phyloP scores from a whole-genome alignment of 768 basidiomycete species.

The Leucocoprinus leucothites region DNA sequence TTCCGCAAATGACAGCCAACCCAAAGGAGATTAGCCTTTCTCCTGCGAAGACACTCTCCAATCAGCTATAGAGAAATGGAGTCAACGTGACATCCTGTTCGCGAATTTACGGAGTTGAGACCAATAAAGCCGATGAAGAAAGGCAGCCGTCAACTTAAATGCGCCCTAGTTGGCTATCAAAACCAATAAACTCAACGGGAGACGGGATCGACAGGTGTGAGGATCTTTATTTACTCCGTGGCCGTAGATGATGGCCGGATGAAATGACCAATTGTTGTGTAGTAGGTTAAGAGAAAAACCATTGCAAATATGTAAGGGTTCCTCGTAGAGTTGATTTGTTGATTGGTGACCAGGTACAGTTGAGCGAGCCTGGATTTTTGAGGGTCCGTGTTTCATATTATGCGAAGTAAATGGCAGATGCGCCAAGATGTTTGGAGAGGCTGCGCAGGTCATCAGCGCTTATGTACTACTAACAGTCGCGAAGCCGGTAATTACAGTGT shows the following conservation, averaged over 20 bases:
- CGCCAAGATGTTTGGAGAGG: constrained; percentile 2
- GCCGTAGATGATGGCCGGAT: no score
- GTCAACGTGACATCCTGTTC: constrained; percentile 6
- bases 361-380: no score
- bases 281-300: neutral
- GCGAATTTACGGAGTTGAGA: constrained; percentile 8
- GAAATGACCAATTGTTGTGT: no score
- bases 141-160: neutral
- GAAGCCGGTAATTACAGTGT: neutral
- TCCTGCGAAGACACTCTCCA: neutral
- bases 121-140: neutral
- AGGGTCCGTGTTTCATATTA: neutral
- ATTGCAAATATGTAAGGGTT: neutral
- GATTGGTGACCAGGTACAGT: no score
- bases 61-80: neutral
- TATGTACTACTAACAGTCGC: neutral
- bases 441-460: constrained; percentile 2
- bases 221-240: no score
- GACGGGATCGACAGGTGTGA: no score
- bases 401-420: neutral
- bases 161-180: constrained; percentile 9
- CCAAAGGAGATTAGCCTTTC: neutral
- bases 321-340: no score
- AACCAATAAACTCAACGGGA: neutral
- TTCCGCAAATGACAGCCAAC: neutral